Percentiles rank a stretch among this genome's conserved stretches.
Conservation (phyloP, 441 rosid species). For the Adansonia madagascariensis region DNA sequence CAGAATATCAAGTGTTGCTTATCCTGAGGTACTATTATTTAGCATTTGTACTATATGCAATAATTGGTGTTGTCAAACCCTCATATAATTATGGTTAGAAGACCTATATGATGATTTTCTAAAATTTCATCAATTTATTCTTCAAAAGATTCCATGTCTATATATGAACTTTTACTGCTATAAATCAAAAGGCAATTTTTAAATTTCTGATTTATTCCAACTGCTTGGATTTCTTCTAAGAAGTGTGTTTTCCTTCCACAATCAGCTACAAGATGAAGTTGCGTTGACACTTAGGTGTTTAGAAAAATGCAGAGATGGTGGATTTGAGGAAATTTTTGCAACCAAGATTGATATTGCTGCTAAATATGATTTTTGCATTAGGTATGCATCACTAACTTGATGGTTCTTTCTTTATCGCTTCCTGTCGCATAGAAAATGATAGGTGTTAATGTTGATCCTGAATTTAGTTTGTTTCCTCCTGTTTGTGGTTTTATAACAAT, state of each 20-base stretch:
- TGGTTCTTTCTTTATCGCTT: slow-evolving; percentile 13
- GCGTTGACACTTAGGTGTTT: slow-evolving; percentile 67
- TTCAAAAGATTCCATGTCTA: slow-evolving; percentile 3
- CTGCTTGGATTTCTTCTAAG: slow-evolving; percentile 6
- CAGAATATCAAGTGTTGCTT: slow-evolving; percentile 63
- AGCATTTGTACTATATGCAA: slow-evolving; percentile 11
- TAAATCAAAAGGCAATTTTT: slow-evolving; percentile 8
- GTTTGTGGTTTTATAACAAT: slow-evolving; percentile 17
- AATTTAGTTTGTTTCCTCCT: slow-evolving; percentile 9
- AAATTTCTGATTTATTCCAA: slow-evolving; percentile 14
- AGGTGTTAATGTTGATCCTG: background rate
- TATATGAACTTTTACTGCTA: slow-evolving; percentile 15
- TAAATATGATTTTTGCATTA: slow-evolving; percentile 75
- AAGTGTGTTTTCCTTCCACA: slow-evolving; percentile 24
- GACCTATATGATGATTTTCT: slow-evolving; percentile 4
- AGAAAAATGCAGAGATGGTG: slow-evolving; percentile 70
- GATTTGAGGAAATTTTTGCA: slow-evolving; percentile 73
- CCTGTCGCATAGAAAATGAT: background rate
- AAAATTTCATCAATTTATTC: background rate
- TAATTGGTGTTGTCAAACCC: background rate
- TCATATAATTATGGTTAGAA: background rate
- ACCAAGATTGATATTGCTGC: slow-evolving; percentile 79
- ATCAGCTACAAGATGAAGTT: slow-evolving; percentile 85
- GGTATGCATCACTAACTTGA: no score
- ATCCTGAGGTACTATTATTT: slow-evolving; percentile 62